Evolutionary conservation across 2,329 filamentous ascomycete species (phyloP), one percentile per base, ranked within the genome.

Genomic region (Aspergillus hortae): DNA sequence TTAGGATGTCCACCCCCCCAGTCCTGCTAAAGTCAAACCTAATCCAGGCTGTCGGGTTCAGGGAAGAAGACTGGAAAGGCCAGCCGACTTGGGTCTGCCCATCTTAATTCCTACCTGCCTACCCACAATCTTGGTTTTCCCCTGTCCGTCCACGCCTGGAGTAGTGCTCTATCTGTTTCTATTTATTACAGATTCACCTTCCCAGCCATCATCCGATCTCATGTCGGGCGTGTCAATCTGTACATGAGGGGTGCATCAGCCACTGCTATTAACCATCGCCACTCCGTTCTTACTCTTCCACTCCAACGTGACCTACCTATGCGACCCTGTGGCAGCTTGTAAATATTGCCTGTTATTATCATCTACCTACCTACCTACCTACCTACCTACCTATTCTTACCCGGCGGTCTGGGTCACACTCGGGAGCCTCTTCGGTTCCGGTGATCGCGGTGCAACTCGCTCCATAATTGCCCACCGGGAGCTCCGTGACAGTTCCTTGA

Each of bases 41-140:
- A 67, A 69, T 63, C 67, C 67, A 66, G 60, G 57, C 62, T 67
- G 64, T 66, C 66, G 67, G 67, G 66, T 62, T 65, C 58, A 48
- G 47, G 30, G 27, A 48, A 54, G 17, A 44, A 46, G 44, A 47
- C 9, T 30, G 46, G 36, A 56, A 55, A 52, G 49, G 46, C 36
- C 43, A 45, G 44, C 48, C 48, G 51, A 49, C 46, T 42, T 19
- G 35, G 46, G 25, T 36, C 17, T 51, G 41, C 44, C 45, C 33
- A 25, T 46, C 32, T 17, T 47, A 21, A 27, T 51, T 30, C 50
- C 48, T 48, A 33, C 35, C 44, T 17, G 33, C 17, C 40, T 49
- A 48, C 51, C 56, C 51, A 51, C 49, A 42, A 46, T 47, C 38
- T 42, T 41, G 44, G 36, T 46, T 48, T 36, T 25, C 43, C 50